phyloP scores from a whole-genome alignment of 306 rosid species.

The Acacia confusa region DNA sequence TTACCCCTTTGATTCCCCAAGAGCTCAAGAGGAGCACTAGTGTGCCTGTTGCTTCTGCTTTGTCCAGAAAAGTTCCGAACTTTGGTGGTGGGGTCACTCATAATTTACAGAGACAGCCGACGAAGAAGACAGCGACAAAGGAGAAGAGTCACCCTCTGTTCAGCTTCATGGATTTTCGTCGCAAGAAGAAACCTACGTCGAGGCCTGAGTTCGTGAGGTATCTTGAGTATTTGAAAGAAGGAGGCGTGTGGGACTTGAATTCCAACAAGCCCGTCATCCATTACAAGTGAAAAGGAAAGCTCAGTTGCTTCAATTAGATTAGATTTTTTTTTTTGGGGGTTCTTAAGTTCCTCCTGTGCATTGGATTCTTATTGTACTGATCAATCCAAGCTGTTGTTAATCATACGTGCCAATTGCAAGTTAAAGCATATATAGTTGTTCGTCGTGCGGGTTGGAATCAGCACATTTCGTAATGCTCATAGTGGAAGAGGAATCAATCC shows the following conservation, averaged over 20 bases:
- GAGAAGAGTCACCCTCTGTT: slow-evolving; percentile 54
- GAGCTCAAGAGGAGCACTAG: slow-evolving; percentile 56
- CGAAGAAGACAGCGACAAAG: slow-evolving; percentile 38
- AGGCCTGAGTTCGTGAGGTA: slow-evolving; percentile 64
- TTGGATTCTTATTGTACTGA: not conserved
- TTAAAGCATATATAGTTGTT: not conserved
- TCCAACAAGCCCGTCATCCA: slow-evolving; percentile 56
- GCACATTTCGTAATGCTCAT: not conserved
- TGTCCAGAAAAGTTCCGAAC: slow-evolving; percentile 8
- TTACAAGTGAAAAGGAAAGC: slow-evolving; percentile 38
- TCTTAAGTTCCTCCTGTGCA: not conserved
- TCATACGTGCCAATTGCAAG: not conserved
- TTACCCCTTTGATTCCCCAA: slow-evolving; percentile 29
- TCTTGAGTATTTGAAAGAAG: slow-evolving; percentile 66
- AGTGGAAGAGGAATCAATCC: not conserved
- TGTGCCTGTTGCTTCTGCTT: slow-evolving; percentile 34
- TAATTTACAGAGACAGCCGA: slow-evolving; percentile 47
- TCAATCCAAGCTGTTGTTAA: not conserved
- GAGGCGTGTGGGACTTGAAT: slow-evolving; percentile 62
- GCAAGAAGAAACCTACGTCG: slow-evolving; percentile 59
- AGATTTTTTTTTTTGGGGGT: not conserved
- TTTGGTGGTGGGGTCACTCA: slow-evolving; percentile 22
- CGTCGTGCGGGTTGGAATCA: not conserved
- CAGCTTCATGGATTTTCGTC: slow-evolving; percentile 40
- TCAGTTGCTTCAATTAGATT: not conserved